Evolutionary conservation across 2,329 filamentous ascomycete genomes (phyloP), one percentile per base, ranked within the genome.

Genomic region (Nigrograna mackinnonii): DNA sequence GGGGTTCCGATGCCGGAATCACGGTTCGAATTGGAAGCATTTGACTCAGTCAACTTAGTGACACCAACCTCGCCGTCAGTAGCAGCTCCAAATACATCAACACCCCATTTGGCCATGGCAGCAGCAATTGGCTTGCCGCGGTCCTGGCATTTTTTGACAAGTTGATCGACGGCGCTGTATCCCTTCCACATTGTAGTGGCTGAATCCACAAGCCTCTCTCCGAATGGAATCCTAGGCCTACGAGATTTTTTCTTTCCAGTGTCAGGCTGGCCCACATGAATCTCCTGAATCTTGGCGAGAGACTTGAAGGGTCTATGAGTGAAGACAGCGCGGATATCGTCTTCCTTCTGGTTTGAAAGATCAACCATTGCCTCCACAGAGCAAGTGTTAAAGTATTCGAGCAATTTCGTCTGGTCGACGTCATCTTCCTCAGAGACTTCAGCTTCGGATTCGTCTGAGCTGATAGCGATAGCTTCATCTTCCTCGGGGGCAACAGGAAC

Each of bases 331-430:
- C 85, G 77, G 2, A 91, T 84, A 35, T 85, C 78, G 5, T 84
- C 81, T 52, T 86, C 79, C 24, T 86, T 85, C 46, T 87, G 83
- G 22, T 84, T 85, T 1, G 89, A 89, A 47, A 96, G 85, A 54
- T 95, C 91, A 2, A 87, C 82, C 31, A 99, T 79, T 43, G 92
- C 89, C 24, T 85, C 80, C 7, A 82, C 73, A 4, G 83, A 82
- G 64, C 89, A 94, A 0, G 78, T 83, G 60, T 97, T 97, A 67
- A 99, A 84, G 58, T 91, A 95, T 6, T 84, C 79, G 20, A 97
- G 74, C 5, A 96, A 80, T 41, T 78, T 78, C 4, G 59, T 60
- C 21, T 82, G 76, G 30, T 82, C 63, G 21, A 63, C 57, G 7
- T 67, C 60, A 12, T 45, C 50, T 5, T 47, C 57, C 19, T 47